These are phyloP conservation scores for Cladosporium sp. DNA, from an alignment of 2,329 filamentous ascomycete species.

Conservation along the genomic window DNA sequence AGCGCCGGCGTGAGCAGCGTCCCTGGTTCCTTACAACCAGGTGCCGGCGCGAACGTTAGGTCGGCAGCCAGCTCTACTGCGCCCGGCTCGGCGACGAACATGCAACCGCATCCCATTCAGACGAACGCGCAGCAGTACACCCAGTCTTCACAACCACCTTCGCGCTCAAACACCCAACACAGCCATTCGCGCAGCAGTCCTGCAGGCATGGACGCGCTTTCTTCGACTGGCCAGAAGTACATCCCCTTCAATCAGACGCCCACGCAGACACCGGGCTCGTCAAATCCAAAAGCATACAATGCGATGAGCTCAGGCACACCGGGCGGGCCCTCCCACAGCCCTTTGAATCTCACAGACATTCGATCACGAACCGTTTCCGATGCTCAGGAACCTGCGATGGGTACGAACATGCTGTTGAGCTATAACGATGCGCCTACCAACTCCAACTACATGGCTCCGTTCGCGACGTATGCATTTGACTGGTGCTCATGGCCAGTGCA, in stretches of 20 bases:
- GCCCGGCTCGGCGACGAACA: conserved; percentile 1
- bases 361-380: conserved; percentile 79
- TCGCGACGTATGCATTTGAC: conserved; percentile 94
- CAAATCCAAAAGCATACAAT: conserved; percentile 48
- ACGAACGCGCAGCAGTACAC: conserved; percentile 57
- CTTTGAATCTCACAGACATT: conserved; percentile 87
- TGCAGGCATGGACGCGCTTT: conserved; percentile 41
- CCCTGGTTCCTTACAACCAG: conserved; percentile 58
- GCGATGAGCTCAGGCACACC: conserved; percentile 36
- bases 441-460: conserved; percentile 90
- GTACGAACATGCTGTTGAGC: conserved; percentile 57
- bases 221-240: conserved; percentile 52
- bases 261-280: conserved; percentile 42
- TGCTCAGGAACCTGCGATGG: conserved; percentile 67
- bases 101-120: conserved; percentile 38
- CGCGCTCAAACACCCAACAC: conserved; percentile 66
- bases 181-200: conserved; percentile 84
- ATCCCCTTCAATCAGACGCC: conserved; percentile 63
- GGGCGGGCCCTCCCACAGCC: conserved; percentile 73
- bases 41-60: conserved; percentile 47
- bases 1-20: conserved; percentile 39
- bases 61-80: conserved; percentile 33
- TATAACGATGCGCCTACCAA: conserved; percentile 64
- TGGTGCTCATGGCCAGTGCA: conserved; percentile 98
- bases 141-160: conserved; percentile 42